A percentile compares a stretch with the other conserved stretches of the same genome.
These are phyloP conservation scores for Colletotrichum musae DNA, from an alignment of 2,329 filamentous ascomycete genomes.

Conservation along the genomic window DNA sequence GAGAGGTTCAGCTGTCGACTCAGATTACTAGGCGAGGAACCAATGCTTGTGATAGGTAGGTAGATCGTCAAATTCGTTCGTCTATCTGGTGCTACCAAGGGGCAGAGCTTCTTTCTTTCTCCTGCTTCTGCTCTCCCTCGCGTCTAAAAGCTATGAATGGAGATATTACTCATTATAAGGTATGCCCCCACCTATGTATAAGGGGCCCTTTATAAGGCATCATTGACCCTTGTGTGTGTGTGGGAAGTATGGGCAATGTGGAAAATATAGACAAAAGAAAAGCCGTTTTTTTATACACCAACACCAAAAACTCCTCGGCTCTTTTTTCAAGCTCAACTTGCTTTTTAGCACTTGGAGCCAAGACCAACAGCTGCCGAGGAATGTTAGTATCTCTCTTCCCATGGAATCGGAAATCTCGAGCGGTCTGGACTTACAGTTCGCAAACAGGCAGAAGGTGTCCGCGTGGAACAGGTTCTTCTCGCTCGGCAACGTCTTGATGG, in stretches of 20 bases:
- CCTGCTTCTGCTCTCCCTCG: background rate
- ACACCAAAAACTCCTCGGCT: background rate
- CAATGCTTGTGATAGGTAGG: background rate
- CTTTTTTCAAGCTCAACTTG: background rate
- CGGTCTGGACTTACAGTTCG: constrained; percentile 29
- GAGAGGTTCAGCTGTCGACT: background rate
- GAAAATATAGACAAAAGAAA: constrained; percentile 19
- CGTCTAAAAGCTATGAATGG: too few species aligned
- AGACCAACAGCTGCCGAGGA: background rate
- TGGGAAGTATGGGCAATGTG: background rate
- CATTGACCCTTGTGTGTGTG: background rate
- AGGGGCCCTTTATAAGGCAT: background rate
- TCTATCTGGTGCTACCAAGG: constrained; percentile 11
- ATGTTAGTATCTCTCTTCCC: background rate
- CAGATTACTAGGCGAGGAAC: background rate
- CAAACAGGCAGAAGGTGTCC: constrained; percentile 42
- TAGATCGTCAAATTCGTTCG: constrained; percentile 12
- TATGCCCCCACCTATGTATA: background rate
- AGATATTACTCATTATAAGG: constrained; percentile 3
- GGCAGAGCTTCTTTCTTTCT: background rate
- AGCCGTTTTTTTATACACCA: background rate
- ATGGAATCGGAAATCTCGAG: background rate
- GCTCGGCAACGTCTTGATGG: constrained; percentile 22
- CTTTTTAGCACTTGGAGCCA: background rate
- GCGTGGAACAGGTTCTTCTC: constrained; percentile 41